These are phyloP conservation scores for Alternaria consortialis DNA, from an alignment of 2,329 filamentous ascomycete genomes.

Conservation along the genomic window DNA sequence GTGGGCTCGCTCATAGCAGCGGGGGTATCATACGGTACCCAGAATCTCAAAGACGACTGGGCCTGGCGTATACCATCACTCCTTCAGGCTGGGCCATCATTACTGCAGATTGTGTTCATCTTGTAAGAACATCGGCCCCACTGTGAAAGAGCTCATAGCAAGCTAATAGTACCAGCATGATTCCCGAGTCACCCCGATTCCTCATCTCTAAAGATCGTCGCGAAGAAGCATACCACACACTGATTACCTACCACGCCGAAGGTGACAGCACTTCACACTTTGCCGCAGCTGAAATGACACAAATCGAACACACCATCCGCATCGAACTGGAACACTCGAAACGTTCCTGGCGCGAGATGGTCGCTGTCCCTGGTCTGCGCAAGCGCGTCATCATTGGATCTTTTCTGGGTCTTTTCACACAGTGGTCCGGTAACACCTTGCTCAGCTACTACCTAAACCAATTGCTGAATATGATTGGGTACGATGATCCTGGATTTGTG, in stretches of 20 bases:
- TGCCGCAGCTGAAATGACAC: slow-evolving; percentile 71
- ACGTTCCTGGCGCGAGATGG: slow-evolving; percentile 67
- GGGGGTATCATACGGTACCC: slow-evolving; percentile 70
- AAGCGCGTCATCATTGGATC: slow-evolving; percentile 69
- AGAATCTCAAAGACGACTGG: slow-evolving; percentile 67
- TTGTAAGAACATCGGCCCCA: slow-evolving; percentile 49
- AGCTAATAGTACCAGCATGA: slow-evolving; percentile 24
- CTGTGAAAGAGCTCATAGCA: not conserved
- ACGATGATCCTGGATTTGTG: slow-evolving; percentile 54
- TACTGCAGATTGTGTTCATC: slow-evolving; percentile 70
- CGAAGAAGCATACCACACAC: slow-evolving; percentile 67
- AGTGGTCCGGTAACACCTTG: slow-evolving; percentile 72
- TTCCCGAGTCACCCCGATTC: slow-evolving; percentile 73
- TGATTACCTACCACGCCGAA: slow-evolving; percentile 71
- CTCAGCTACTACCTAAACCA: slow-evolving; percentile 69
- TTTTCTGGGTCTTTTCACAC: slow-evolving; percentile 71
- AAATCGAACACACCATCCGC: slow-evolving; percentile 70
- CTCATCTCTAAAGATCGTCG: slow-evolving; percentile 69
- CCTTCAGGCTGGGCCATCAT: slow-evolving; percentile 69
- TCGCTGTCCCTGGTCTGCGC: slow-evolving; percentile 69
- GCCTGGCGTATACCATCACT: slow-evolving; percentile 72
- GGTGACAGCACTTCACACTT: slow-evolving; percentile 66
- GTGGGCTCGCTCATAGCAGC: slow-evolving; percentile 64
- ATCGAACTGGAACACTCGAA: slow-evolving; percentile 62
- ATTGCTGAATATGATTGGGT: slow-evolving; percentile 68